Base-by-base conservation (phyloP, 805 yeast genomes). In the Monosporozyma aerobia region DNA sequence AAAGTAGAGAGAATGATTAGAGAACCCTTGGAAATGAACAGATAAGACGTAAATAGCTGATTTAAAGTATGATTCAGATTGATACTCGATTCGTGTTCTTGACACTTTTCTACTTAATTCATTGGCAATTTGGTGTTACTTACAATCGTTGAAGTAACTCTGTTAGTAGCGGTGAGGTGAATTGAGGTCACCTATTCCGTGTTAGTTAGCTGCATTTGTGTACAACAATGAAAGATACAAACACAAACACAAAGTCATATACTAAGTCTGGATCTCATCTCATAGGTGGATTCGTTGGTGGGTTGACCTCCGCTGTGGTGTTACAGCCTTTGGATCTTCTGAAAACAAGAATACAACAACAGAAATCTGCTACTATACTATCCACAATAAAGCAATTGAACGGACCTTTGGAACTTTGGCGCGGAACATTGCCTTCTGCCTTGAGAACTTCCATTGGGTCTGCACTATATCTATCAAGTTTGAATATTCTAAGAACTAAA, bases 391-490 rank as follows among this genome's bases (percentile, higher is more conserved):
- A 67, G 51, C 77, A 77, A 47, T 58, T 85, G 9, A 67, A 69
- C 1, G 61, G 66, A 11, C 63, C 69, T 2, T 51, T 57, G 25
- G 76, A 83, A 50, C 73, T 90, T 41, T 94, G 99, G 99, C 77
- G 96, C 52, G 99, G 99, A 0, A 92, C 96, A 0, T 61, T 90
- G 40, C 97, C 99, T 0, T 87, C 96, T 22, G 90, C 95, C 0
- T 61, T 92, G 27, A 75, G 99, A 54, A 92, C 97, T 0, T 88
- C 97, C 0, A 73, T 88, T 11, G 99, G 99, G 0, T 85, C 95
- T 44, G 96, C 94, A 0, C 69, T 94, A 35, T 94, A 94, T 62
- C 75, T 94, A 51, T 78, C 96, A 0, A 75, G 85, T 14, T 70
- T 94, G 51, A 85, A 89, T 54, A 59, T 76, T 5, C 71, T 82